A percentile compares a stretch with the other conserved stretches of the same genome.
Evolutionary conservation across 352 stramenopile species (phyloP).

Genomic region (Phytophthora hibernalis): DNA sequence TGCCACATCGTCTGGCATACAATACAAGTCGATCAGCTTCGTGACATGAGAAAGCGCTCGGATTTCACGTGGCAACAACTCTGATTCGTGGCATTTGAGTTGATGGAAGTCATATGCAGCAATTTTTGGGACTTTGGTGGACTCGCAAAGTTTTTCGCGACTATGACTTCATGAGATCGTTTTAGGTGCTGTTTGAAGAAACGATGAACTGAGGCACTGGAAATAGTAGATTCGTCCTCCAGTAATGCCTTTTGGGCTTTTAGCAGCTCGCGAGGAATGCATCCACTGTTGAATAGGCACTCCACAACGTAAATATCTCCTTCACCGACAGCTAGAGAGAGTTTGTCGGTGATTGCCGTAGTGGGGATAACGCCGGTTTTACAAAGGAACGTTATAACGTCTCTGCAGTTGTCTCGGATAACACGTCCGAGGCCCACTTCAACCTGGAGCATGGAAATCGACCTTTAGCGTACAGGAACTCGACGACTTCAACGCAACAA

Average conservation of each 20-base stretch:
- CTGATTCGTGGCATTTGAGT: not conserved
- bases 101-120: not conserved
- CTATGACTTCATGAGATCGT: not conserved
- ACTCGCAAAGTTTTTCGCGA: not conserved
- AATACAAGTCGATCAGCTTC: conserved; percentile 1
- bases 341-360: not conserved
- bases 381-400: not conserved
- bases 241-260: not conserved
- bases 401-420: not conserved
- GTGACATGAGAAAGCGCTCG: conserved; percentile 1
- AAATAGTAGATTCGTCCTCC: not conserved
- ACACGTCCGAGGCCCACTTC: not conserved
- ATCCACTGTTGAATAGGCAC: not conserved
- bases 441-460: not conserved
- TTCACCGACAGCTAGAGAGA: not conserved
- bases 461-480: conserved; percentile 9
- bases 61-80: not conserved
- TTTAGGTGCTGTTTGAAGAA: conserved; percentile 6
- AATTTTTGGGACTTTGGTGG: not conserved
- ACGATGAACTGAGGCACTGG: not conserved
- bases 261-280: not conserved
- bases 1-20: not conserved
- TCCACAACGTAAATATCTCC: conserved; percentile 1
- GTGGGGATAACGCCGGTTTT: conserved; percentile 3
- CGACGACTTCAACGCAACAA: not conserved